Conservation (phyloP, 495 filamentous ascomycete genomes). For the Beverwykella pulmonaria region DNA sequence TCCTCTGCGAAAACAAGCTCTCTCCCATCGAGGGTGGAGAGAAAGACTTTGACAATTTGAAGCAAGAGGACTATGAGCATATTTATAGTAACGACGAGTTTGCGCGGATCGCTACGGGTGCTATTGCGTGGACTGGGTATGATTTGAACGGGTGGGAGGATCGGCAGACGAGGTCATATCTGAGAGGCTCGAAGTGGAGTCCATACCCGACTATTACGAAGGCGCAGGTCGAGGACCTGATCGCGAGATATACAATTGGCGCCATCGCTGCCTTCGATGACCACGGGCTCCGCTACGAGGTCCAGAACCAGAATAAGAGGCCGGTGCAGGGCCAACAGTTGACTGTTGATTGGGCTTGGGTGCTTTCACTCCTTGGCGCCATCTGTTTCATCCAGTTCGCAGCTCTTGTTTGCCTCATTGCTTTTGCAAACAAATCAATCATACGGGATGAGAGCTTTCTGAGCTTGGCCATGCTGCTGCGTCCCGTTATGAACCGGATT, state of each 20-base stretch:
- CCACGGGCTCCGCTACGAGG: constrained; percentile 23
- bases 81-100: constrained; percentile 33
- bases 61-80: constrained; percentile 17
- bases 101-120: constrained; percentile 30
- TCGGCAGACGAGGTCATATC: constrained; percentile 20
- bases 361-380: constrained; percentile 19
- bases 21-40: constrained; percentile 11
- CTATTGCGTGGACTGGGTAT: constrained; percentile 36
- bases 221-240: constrained; percentile 23
- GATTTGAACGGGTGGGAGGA: not conserved
- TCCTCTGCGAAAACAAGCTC: constrained; percentile 30
- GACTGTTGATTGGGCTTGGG: constrained; percentile 32
- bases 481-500: constrained; percentile 30
- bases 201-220: constrained; percentile 16
- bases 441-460: constrained; percentile 37
- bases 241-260: constrained; percentile 32
- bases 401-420: constrained; percentile 27
- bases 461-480: constrained; percentile 32
- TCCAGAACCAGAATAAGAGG: constrained; percentile 19
- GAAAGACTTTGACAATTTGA: constrained; percentile 22
- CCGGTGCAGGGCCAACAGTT: constrained; percentile 31
- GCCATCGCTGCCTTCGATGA: constrained; percentile 36
- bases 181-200: constrained; percentile 26
- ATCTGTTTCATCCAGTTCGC: constrained; percentile 33
- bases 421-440: constrained; percentile 33